These are phyloP conservation scores for Sugiyamaella valdiviana DNA, from an alignment of 805 yeast genomes.

Conservation along the genomic window DNA sequence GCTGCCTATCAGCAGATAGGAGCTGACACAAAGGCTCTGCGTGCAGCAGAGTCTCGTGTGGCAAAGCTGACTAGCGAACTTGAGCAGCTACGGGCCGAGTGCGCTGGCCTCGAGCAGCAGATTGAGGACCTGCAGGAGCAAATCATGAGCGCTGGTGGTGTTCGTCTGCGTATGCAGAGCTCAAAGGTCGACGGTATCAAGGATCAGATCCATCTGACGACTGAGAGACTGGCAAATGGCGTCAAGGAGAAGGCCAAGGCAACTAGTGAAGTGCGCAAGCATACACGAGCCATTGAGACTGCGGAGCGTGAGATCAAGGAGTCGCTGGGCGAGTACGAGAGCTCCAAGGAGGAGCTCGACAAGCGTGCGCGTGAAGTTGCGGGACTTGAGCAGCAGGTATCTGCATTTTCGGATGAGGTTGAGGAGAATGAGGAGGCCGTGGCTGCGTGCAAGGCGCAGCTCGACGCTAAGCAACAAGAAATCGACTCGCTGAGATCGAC, in stretches of 20 bases:
- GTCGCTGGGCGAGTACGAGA: slow-evolving; percentile 32
- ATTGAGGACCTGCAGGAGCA: slow-evolving; percentile 62
- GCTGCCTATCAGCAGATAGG: slow-evolving; percentile 20
- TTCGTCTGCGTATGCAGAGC: slow-evolving; percentile 68
- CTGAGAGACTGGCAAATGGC: slow-evolving; percentile 52
- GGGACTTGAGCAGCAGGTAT: slow-evolving; percentile 16
- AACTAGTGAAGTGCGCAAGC: slow-evolving; percentile 56
- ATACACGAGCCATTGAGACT: slow-evolving; percentile 41
- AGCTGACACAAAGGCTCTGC: slow-evolving; percentile 31
- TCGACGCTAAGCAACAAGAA: slow-evolving; percentile 37
- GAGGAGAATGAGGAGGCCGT: slow-evolving; percentile 29
- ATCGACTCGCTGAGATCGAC: slow-evolving; percentile 54
- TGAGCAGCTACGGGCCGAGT: slow-evolving; percentile 43
- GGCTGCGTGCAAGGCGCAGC: slow-evolving; percentile 34
- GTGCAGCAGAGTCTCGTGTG: slow-evolving; percentile 32
- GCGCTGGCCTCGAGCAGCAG: slow-evolving; percentile 48
- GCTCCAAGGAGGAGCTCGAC: slow-evolving; percentile 33
- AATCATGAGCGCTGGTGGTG: slow-evolving; percentile 90
- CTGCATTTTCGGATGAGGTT: slow-evolving; percentile 16
- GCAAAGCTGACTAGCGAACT: slow-evolving; percentile 38
- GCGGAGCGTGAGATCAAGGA: slow-evolving; percentile 45
- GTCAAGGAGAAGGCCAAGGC: slow-evolving; percentile 52
- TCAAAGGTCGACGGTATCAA: slow-evolving; percentile 72
- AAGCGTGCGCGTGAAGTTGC: slow-evolving; percentile 18
- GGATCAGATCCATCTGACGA: slow-evolving; percentile 57